Evolutionary conservation across 441 rosid genomes (phyloP).

Genomic region (Raphanus hybrid): DNA sequence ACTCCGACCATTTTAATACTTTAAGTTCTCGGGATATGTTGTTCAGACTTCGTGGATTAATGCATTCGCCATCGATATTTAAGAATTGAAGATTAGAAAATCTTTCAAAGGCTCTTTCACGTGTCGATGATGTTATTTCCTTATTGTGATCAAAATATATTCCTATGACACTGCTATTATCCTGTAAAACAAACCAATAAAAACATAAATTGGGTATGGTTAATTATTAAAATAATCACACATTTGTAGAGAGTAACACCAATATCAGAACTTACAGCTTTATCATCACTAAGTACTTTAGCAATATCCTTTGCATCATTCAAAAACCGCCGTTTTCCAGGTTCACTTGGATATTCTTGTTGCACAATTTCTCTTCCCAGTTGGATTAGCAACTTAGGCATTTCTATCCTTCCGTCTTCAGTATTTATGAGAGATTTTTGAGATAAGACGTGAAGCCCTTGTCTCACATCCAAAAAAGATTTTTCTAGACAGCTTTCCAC

Average conservation of each 20-base stretch:
- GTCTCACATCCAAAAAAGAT: background rate
- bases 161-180: background rate
- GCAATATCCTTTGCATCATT: background rate
- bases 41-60: background rate
- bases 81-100: background rate
- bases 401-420: background rate
- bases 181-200: background rate
- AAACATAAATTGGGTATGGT: background rate
- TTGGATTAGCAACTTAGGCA: background rate
- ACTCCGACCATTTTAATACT: background rate
- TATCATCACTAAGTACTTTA: background rate
- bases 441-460: background rate
- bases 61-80: background rate
- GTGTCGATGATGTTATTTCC: background rate
- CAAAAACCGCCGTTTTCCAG: background rate
- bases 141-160: background rate
- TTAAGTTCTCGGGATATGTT: background rate
- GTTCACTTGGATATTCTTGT: background rate
- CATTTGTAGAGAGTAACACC: background rate
- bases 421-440: background rate
- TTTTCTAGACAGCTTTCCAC: background rate
- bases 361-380: background rate
- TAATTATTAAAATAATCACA: background rate
- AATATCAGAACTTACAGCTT: background rate
- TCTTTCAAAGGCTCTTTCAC: background rate